A percentile compares a stretch with the other conserved stretches of the same genome.
Evolutionary conservation across 306 rosid genomes (phyloP).

Genomic region (Elaeagnus macrophylla): DNA sequence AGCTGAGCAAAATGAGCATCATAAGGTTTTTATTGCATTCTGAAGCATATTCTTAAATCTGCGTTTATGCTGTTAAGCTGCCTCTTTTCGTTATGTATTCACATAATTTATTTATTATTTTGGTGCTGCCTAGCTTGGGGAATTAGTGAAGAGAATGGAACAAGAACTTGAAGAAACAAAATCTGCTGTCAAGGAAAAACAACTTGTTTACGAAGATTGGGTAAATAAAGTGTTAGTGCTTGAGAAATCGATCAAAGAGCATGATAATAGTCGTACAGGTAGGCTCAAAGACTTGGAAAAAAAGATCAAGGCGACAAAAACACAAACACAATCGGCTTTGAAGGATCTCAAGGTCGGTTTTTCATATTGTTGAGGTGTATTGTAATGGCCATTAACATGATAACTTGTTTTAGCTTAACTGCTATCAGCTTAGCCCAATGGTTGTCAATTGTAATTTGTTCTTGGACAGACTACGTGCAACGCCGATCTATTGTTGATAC

Average conservation of each 20-base stretch:
- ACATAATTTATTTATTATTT: conserved; percentile 8
- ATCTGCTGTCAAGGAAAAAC: conserved; percentile 47
- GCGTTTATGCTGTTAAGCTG: not conserved
- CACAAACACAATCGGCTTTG: conserved; percentile 72
- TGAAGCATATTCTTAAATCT: conserved; percentile 5
- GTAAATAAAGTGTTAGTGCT: conserved; percentile 53
- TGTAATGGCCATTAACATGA: not conserved
- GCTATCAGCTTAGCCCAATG: not conserved
- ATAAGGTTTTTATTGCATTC: conserved; percentile 51
- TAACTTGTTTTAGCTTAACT: too few species aligned
- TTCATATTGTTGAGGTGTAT: too few species aligned
- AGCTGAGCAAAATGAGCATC: conserved; percentile 94
- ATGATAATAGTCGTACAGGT: conserved; percentile 59
- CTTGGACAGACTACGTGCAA: too few species aligned
- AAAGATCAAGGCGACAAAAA: conserved; percentile 61
- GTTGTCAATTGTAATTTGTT: too few species aligned
- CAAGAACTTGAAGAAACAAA: conserved; percentile 79
- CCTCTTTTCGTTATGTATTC: not conserved
- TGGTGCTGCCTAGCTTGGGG: conserved; percentile 55
- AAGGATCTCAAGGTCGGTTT: conserved; percentile 71
- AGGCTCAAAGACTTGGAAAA: conserved; percentile 78
- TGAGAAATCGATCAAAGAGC: conserved; percentile 81
- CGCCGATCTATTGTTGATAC: too few species aligned
- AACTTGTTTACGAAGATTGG: conserved; percentile 47
- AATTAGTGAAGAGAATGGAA: conserved; percentile 76